Conservation (phyloP, 768 basidiomycete genomes). For the Serendipita sp. region DNA sequence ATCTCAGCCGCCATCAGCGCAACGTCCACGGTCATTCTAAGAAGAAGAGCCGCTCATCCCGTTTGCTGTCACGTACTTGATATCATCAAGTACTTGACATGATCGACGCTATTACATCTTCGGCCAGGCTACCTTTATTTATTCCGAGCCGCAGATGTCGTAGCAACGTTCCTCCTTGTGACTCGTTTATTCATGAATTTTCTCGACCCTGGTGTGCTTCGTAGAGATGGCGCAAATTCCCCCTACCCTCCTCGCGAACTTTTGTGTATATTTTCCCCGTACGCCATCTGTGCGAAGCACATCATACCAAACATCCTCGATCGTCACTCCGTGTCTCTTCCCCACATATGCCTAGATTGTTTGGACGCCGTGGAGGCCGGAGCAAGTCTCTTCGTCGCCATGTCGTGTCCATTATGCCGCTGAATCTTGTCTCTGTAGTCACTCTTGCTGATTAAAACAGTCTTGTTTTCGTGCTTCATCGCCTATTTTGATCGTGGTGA, state of each 20-base stretch:
- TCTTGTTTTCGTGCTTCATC: too few species aligned
- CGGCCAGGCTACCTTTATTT: too few species aligned
- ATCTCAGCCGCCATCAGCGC: not conserved
- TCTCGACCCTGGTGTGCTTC: not conserved
- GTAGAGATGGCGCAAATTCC: conserved; percentile 1
- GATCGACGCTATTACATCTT: conserved; percentile 3
- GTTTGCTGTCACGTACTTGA: not conserved
- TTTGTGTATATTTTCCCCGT: not conserved
- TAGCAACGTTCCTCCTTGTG: not conserved
- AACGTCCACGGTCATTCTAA: not conserved
- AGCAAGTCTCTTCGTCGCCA: not conserved
- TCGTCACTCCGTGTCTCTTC: not conserved
- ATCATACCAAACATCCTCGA: not conserved
- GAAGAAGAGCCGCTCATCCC: too few species aligned
- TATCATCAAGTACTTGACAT: not conserved
- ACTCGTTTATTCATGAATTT: not conserved
- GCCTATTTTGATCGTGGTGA: not conserved
- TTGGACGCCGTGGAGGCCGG: not conserved
- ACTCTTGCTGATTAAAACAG: not conserved
- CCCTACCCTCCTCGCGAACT: not conserved
- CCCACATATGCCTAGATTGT: too few species aligned
- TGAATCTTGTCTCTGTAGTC: not conserved
- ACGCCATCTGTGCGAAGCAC: conserved; percentile 6
- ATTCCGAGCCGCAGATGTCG: not conserved
- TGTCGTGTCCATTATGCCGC: not conserved